phyloP scores from a whole-genome alignment of 2,329 filamentous ascomycete genomes.

The Arthrinium puccinioides region DNA sequence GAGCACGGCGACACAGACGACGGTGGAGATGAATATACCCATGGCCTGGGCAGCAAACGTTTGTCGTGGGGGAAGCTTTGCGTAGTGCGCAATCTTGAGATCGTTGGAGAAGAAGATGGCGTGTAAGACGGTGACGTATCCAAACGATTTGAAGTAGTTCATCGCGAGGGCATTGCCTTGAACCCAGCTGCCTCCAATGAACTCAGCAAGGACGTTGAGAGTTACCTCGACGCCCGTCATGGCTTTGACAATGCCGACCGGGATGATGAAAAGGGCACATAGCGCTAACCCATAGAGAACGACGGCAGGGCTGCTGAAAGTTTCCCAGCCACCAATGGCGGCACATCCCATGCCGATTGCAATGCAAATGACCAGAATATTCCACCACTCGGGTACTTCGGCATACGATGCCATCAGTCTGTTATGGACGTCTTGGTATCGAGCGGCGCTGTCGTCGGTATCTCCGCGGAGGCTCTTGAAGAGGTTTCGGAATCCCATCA shows the following conservation, averaged over 20 bases:
- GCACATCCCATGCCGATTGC: slow-evolving; percentile 39
- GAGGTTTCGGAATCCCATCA: slow-evolving; percentile 5
- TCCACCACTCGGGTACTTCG: slow-evolving; percentile 50
- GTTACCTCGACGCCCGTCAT: slow-evolving; percentile 46
- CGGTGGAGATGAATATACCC: slow-evolving; percentile 38
- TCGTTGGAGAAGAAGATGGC: slow-evolving; percentile 32
- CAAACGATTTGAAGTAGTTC: slow-evolving; percentile 48
- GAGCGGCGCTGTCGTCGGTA: neutral
- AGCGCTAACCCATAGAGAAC: slow-evolving; percentile 45
- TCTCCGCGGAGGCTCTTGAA: slow-evolving; percentile 1
- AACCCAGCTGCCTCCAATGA: slow-evolving; percentile 43
- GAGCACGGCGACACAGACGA: slow-evolving; percentile 12
- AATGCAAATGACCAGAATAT: slow-evolving; percentile 23
- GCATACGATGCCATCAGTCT: slow-evolving; percentile 39
- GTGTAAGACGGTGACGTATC: slow-evolving; percentile 34
- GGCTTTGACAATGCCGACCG: slow-evolving; percentile 44
- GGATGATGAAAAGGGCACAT: slow-evolving; percentile 42
- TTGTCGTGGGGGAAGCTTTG: slow-evolving; percentile 54
- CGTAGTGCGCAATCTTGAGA: slow-evolving; percentile 44
- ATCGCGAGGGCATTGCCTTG: slow-evolving; percentile 44
- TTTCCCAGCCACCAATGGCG: slow-evolving; percentile 40
- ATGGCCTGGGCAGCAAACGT: slow-evolving; percentile 53
- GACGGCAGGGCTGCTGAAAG: slow-evolving; percentile 41
- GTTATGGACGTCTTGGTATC: slow-evolving; percentile 34
- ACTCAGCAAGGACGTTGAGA: slow-evolving; percentile 45